Conservation (phyloP, 495 filamentous ascomycete genomes). For the Geopyxis carbonaria region DNA sequence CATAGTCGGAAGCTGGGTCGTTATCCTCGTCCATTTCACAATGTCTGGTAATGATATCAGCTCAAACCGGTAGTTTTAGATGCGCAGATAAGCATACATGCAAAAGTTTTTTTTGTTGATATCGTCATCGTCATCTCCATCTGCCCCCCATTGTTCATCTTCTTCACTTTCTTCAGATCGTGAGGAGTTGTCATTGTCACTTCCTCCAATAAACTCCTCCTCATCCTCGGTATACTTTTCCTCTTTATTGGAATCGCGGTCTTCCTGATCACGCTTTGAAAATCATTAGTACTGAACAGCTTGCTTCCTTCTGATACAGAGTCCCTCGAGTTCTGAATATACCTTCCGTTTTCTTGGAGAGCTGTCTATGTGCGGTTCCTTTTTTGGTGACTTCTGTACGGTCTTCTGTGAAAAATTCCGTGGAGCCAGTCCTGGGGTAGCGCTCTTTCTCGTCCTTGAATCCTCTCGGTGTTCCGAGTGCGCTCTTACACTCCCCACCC, state of each 20-base stretch:
- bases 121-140: conserved; percentile 54
- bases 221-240: conserved; percentile 22
- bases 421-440: conserved; percentile 1
- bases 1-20: conserved; percentile 75
- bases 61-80: neutral
- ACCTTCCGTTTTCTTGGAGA: conserved; percentile 20
- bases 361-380: conserved; percentile 17
- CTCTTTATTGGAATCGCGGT: conserved; percentile 7
- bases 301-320: conserved; percentile 5
- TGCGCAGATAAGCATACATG: conserved; percentile 39
- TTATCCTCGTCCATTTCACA: conserved; percentile 71
- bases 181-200: conserved; percentile 23
- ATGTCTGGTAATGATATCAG: conserved; percentile 31
- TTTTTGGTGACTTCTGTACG: conserved; percentile 6
- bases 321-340: conserved; percentile 22
- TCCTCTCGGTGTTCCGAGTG: conserved; percentile 3
- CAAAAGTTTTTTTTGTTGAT: conserved; percentile 36
- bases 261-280: conserved; percentile 27
- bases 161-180: conserved; percentile 28
- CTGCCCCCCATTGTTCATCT: conserved; percentile 39
- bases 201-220: conserved; percentile 28
- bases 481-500: conserved; percentile 7
- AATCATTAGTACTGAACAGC: conserved; percentile 9
- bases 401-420: conserved; percentile 3
- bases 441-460: neutral